phyloP scores from a whole-genome alignment of 2,329 filamentous ascomycete genomes.

The Xylaria sp. region DNA sequence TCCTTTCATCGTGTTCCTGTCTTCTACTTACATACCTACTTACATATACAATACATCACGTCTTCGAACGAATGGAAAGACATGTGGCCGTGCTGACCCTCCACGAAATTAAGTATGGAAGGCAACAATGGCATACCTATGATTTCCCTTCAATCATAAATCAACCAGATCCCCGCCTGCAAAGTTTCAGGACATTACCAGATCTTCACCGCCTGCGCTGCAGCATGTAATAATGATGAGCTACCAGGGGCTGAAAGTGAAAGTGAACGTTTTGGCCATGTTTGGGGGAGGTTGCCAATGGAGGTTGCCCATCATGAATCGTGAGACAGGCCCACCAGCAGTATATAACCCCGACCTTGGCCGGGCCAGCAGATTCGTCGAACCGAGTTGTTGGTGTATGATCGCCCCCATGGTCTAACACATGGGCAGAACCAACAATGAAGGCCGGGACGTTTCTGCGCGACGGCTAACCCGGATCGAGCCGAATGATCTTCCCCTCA shows the following conservation, averaged over 20 bases:
- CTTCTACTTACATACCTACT: too few species aligned
- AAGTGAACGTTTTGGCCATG: conserved; percentile 32
- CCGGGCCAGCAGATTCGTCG: conserved; percentile 8
- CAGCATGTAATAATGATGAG: not conserved
- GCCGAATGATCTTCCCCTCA: conserved; percentile 11
- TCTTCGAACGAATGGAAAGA: not conserved
- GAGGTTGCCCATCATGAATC: conserved; percentile 11
- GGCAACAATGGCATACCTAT: not conserved
- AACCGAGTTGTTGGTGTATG: conserved; percentile 13
- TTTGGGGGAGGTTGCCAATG: conserved; percentile 26
- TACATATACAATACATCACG: too few species aligned
- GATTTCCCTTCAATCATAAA: not conserved
- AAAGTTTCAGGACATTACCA: conserved; percentile 1
- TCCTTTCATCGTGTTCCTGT: not conserved
- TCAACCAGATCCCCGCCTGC: not conserved
- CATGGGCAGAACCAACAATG: conserved; percentile 8
- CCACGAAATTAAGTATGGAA: too few species aligned
- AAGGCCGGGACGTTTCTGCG: not conserved
- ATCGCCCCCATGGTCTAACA: conserved; percentile 21
- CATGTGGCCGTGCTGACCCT: not conserved
- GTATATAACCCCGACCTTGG: conserved; percentile 6
- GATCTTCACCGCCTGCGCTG: not conserved
- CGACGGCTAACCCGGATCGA: conserved; percentile 4
- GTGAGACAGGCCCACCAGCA: conserved; percentile 20
- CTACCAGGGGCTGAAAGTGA: conserved; percentile 20